Evolutionary conservation across 768 basidiomycete species (phyloP).

Genomic region (Boletus rufocinnamomeus): DNA sequence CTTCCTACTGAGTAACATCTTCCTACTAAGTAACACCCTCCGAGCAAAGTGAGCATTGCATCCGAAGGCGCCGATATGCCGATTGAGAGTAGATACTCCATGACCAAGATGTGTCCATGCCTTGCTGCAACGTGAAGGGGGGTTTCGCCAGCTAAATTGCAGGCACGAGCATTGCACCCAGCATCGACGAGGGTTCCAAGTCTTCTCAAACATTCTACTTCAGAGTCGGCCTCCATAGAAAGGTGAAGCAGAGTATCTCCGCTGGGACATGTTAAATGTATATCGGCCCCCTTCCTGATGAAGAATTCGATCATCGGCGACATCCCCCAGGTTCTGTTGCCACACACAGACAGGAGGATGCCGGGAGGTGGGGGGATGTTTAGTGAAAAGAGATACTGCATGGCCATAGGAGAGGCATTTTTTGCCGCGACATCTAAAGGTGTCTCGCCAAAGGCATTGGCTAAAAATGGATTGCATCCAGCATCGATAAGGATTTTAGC

Average conservation of each 20-base stretch:
- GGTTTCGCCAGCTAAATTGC: neutral
- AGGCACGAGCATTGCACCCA: slow-evolving; percentile 3
- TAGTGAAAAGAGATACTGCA: neutral
- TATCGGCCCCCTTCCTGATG: neutral
- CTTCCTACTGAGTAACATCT: neutral
- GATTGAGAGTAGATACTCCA: neutral
- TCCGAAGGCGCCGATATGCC: neutral
- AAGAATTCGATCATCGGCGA: too few species aligned
- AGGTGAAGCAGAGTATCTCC: neutral
- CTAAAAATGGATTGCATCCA: too few species aligned
- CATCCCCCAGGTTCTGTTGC: neutral
- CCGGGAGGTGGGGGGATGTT: neutral
- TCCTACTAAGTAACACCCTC: neutral
- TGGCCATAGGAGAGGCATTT: neutral
- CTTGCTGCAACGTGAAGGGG: neutral
- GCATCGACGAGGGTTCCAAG: slow-evolving; percentile 4
- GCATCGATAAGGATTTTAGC: too few species aligned
- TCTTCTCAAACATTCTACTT: neutral
- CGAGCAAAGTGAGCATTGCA: neutral
- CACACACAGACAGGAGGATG: neutral
- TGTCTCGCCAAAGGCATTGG: too few species aligned
- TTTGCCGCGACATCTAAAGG: too few species aligned
- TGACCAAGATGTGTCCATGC: neutral
- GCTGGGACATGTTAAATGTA: neutral
- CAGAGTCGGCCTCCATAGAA: neutral